Percentiles rank a stretch among this genome's conserved stretches.
Evolutionary conservation across 2,329 filamentous ascomycete genomes (phyloP).

Genomic region (Ascochyta clinopodiicola): DNA sequence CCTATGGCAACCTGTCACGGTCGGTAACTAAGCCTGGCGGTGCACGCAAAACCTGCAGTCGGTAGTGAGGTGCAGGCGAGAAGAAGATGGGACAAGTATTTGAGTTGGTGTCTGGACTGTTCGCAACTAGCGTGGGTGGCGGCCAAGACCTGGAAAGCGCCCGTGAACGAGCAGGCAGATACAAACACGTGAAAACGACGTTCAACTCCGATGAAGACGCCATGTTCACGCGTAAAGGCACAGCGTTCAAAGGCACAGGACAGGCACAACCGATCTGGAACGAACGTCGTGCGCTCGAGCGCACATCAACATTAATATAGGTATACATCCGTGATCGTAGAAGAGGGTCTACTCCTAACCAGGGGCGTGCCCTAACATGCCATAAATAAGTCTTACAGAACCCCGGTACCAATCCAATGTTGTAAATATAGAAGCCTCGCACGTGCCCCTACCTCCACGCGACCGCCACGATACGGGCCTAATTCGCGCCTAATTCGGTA

Average conservation of each 20-base stretch:
- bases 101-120: conserved; percentile 4
- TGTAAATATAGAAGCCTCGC: neutral
- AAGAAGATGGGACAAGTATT: conserved; percentile 12
- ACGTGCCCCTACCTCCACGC: conserved; percentile 8
- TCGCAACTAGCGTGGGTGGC: conserved; percentile 10
- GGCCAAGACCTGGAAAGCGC: conserved; percentile 2
- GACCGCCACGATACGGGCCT: conserved; percentile 2
- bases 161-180: conserved; percentile 5
- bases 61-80: conserved; percentile 8
- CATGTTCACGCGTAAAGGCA: neutral
- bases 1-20: conserved; percentile 19
- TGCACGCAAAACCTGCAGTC: conserved; percentile 14
- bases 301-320: conserved; percentile 14
- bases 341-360: neutral
- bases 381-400: conserved; percentile 7
- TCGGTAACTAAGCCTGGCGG: conserved; percentile 20
- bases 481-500: neutral
- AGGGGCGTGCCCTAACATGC: neutral
- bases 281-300: conserved; percentile 4
- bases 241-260: no score
- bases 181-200: neutral
- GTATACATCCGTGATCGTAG: conserved; percentile 2
- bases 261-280: neutral
- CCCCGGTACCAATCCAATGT: neutral
- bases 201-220: neutral